These are phyloP conservation scores for Neurospora tetrasperma DNA, from an alignment of 495 filamentous ascomycete genomes.

Conservation along the genomic window DNA sequence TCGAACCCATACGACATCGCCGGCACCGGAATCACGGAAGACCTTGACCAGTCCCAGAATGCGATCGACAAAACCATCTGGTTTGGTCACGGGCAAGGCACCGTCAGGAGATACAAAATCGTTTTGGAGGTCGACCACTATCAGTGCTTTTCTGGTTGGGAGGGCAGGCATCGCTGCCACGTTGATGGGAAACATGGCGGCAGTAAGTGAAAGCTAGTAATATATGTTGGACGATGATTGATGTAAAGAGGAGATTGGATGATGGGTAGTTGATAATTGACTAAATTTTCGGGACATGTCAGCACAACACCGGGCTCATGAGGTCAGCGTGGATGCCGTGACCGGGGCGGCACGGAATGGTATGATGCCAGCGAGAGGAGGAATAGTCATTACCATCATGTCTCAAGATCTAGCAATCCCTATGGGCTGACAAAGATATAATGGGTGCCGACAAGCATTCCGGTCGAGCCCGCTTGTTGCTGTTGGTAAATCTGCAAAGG, in stretches of 20 bases:
- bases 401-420: background rate
- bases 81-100: constrained; percentile 53
- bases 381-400: background rate
- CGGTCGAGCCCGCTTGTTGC: background rate
- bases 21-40: constrained; percentile 56
- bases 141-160: constrained; percentile 66
- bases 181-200: constrained; percentile 40
- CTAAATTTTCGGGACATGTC: background rate
- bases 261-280: background rate
- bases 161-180: constrained; percentile 35
- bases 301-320: background rate
- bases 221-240: background rate
- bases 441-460: background rate
- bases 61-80: constrained; percentile 55
- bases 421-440: background rate
- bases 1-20: constrained; percentile 83
- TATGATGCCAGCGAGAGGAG: background rate
- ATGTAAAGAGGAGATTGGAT: background rate
- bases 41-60: constrained; percentile 54
- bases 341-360: background rate
- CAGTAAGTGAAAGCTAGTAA: constrained; percentile 3
- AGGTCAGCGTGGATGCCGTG: background rate
- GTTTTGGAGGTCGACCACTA: constrained; percentile 84
- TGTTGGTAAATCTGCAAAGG: background rate
- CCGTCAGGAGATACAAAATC: constrained; percentile 71